Evolutionary conservation across 805 yeast species (phyloP).

Genomic region (Saccharomycopsis fermentans): DNA sequence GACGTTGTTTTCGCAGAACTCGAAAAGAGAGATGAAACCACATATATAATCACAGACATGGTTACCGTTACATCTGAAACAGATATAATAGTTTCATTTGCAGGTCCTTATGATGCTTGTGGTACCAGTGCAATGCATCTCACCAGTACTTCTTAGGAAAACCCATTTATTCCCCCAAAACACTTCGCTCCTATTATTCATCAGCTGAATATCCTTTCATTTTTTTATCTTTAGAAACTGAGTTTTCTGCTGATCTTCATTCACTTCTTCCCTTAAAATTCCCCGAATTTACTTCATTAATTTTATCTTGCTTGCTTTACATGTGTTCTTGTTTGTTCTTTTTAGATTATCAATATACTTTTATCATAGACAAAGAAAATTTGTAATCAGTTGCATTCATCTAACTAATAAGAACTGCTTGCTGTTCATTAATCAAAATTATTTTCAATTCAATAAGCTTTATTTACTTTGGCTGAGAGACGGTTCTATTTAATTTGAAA

Average conservation of each 20-base stretch:
- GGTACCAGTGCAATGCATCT: background rate
- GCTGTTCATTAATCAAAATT: too few species aligned
- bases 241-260: background rate
- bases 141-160: background rate
- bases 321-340: background rate
- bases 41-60: conserved; percentile 4
- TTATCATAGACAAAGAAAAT: too few species aligned
- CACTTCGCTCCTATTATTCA: too few species aligned
- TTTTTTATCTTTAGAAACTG: background rate
- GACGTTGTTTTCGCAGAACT: background rate
- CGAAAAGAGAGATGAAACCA: conserved; percentile 6
- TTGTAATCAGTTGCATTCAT: too few species aligned
- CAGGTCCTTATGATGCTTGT: conserved; percentile 1
- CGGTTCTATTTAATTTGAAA: background rate
- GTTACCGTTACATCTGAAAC: conserved; percentile 6
- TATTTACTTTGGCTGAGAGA: background rate
- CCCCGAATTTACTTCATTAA: background rate
- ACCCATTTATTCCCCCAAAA: too few species aligned
- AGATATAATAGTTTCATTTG: conserved; percentile 4
- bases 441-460: too few species aligned
- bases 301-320: background rate
- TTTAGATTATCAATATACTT: background rate
- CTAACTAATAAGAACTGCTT: too few species aligned
- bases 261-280: background rate
- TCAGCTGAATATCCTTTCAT: too few species aligned